phyloP scores from a whole-genome alignment of 1,139 yeast species.

The Magnusiomyces paraingens region DNA sequence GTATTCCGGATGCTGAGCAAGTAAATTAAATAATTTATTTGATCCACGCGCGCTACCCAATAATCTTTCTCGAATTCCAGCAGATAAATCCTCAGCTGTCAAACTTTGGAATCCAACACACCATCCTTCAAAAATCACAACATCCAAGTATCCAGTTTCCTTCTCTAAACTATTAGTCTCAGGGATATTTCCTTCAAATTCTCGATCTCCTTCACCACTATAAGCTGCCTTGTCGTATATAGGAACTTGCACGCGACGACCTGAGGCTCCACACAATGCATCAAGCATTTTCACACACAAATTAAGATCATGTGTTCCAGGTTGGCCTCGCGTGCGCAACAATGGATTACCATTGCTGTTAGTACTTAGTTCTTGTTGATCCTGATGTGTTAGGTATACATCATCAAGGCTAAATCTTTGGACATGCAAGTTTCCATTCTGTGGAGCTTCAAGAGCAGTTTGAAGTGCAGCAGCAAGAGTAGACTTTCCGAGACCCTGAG shows the following conservation, averaged over 20 bases:
- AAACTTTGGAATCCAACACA: constrained; percentile 60
- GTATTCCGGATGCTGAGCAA: constrained; percentile 27
- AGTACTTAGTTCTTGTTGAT: constrained; percentile 45
- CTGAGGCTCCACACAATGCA: constrained; percentile 19
- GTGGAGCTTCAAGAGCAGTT: not conserved
- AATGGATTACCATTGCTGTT: constrained; percentile 44
- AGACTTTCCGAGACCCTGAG: constrained; percentile 4
- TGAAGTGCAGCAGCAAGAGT: constrained; percentile 3
- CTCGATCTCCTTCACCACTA: constrained; percentile 66
- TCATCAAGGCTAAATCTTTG: constrained; percentile 51
- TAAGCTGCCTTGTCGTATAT: constrained; percentile 71
- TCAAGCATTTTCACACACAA: constrained; percentile 34
- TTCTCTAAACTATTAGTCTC: constrained; percentile 23
- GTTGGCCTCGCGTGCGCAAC: constrained; percentile 77
- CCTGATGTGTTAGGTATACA: constrained; percentile 60
- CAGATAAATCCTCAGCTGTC: constrained; percentile 8
- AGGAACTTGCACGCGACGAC: constrained; percentile 46
- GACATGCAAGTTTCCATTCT: not conserved
- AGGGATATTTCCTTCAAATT: constrained; percentile 30
- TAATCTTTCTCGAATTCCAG: not conserved
- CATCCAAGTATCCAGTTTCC: constrained; percentile 42
- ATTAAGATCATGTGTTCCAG: constrained; percentile 83
- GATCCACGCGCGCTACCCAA: too few relatives aligned
- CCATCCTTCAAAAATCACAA: constrained; percentile 90
- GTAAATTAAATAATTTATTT: constrained; percentile 9